Conservation (phyloP, 2,329 filamentous ascomycete genomes). For the Pseudofabraea citricarpa region DNA sequence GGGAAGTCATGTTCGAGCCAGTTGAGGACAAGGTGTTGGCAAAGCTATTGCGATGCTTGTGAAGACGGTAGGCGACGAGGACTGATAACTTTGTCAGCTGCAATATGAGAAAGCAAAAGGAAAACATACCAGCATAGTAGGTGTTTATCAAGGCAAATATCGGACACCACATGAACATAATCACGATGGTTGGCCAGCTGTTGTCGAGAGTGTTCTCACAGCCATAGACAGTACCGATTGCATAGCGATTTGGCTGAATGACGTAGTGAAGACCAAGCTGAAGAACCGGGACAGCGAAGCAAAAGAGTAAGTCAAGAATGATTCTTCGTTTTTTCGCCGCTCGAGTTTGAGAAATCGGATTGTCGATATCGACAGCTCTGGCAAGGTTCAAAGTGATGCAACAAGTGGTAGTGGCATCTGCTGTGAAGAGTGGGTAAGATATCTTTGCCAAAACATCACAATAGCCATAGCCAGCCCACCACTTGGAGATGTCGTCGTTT, state of each 20-base stretch:
- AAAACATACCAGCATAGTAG: slow-evolving; percentile 52
- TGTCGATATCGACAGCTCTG: slow-evolving; percentile 53
- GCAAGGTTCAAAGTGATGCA: slow-evolving; percentile 59
- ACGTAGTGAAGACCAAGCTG: slow-evolving; percentile 53
- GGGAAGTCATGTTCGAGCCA: slow-evolving; percentile 46
- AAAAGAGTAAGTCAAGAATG: slow-evolving; percentile 48
- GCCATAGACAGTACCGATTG: slow-evolving; percentile 52
- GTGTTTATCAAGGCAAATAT: slow-evolving; percentile 46
- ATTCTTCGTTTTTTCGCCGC: slow-evolving; percentile 40
- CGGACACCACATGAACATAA: slow-evolving; percentile 51
- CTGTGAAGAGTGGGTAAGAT: slow-evolving; percentile 46
- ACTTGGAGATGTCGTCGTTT: slow-evolving; percentile 46
- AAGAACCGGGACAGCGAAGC: slow-evolving; percentile 48
- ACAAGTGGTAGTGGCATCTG: slow-evolving; percentile 44
- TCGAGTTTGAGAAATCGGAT: slow-evolving; percentile 44
- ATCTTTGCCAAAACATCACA: slow-evolving; percentile 63
- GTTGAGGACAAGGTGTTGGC: slow-evolving; percentile 46
- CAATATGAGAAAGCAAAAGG: neutral
- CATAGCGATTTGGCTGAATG: slow-evolving; percentile 54
- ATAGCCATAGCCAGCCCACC: slow-evolving; percentile 52
- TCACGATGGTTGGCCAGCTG: slow-evolving; percentile 51
- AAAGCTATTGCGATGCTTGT: slow-evolving; percentile 54
- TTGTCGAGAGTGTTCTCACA: slow-evolving; percentile 48
- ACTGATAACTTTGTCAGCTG: slow-evolving; percentile 23
- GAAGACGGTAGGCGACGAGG: slow-evolving; percentile 55